Conservation (phyloP, 1,284 basidiomycete species). For the Termitomyces sp. region DNA sequence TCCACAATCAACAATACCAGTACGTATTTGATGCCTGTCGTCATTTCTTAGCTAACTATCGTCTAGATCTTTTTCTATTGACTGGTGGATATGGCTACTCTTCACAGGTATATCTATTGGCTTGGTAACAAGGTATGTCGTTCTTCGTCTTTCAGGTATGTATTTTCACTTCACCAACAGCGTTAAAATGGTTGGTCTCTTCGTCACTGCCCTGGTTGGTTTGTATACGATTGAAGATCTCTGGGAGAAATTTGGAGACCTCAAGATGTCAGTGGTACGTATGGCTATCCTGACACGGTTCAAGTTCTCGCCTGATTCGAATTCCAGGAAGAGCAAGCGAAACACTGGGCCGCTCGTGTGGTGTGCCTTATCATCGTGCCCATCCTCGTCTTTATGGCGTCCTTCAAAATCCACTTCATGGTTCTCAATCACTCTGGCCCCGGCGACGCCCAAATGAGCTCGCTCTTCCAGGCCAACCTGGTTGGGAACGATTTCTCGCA, state of each 20-base stretch:
- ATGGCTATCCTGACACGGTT: slow-evolving; percentile 4
- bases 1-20: slow-evolving; percentile 94
- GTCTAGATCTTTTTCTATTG: slow-evolving; percentile 79
- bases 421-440: slow-evolving; percentile 93
- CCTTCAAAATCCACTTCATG: slow-evolving; percentile 96
- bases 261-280: slow-evolving; percentile 84
- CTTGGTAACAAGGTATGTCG: slow-evolving; percentile 77
- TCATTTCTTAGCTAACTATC: background rate
- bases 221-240: slow-evolving; percentile 97
- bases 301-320: slow-evolving; percentile 9
- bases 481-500: slow-evolving; percentile 88
- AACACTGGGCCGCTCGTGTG: slow-evolving; percentile 89
- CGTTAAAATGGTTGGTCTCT: slow-evolving; percentile 96
- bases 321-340: slow-evolving; percentile 70
- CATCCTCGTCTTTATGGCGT: slow-evolving; percentile 86
- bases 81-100: slow-evolving; percentile 96
- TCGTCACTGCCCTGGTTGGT: slow-evolving; percentile 92
- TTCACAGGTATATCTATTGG: slow-evolving; percentile 93
- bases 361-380: slow-evolving; percentile 87
- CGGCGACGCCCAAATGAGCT: slow-evolving; percentile 98
- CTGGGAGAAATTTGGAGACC: slow-evolving; percentile 97
- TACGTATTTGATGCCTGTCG: slow-evolving; percentile 34
- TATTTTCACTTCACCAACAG: slow-evolving; percentile 33
- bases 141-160: background rate
- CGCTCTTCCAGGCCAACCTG: slow-evolving; percentile 96